Evolutionary conservation across 306 rosid genomes (phyloP), one percentile per base, ranked within the genome.

Genomic region (Casuarina cunninghamiana): DNA sequence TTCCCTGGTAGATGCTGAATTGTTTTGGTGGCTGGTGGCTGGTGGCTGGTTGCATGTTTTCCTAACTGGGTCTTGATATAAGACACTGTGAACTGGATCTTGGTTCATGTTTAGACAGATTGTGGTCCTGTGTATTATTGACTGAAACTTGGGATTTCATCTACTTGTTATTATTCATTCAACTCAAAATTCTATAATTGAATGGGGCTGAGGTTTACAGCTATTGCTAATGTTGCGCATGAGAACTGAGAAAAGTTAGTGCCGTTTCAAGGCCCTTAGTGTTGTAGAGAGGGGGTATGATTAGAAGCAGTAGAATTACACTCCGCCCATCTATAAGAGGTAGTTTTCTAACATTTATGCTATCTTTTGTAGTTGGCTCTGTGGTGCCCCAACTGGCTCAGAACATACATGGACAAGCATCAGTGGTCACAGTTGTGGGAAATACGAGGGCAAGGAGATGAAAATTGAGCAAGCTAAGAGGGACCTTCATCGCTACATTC

Each of bases 311-410:
- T 21, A 21, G 63, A 32, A 21, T 17, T 12, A 57, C 37, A 16
- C 61, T 57, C 63, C 7, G 7, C 10, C 10, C 37, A 57, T 57
- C 1, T n/a, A n/a, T 57, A 19, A 7, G 21, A 6, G 3, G 35
- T 32, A 35, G 13, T 37, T 13, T 44, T 35, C 13, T 10, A 15
- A 39, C 3, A 19, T 37, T 21, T 67, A 11, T 75, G 12, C 19
- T n/a, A 60, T 69, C 55, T 77, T 48, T 51, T 16, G 68, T 77
- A 84, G 88, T 72, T 85, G 88, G 88, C 85, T 77, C 42, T 85
- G 88, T 72, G 88, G 85, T 62, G 83, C 42, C 0, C 32, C 88
- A 63, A 81, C 83, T 62, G 85, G 85, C 46, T 10, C 10, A 3
- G 12, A 15, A 1, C 87, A 84, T 74, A 74, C 84, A 0, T 81